Conservation (phyloP, 306 rosid genomes). For the Acacia confusa region DNA sequence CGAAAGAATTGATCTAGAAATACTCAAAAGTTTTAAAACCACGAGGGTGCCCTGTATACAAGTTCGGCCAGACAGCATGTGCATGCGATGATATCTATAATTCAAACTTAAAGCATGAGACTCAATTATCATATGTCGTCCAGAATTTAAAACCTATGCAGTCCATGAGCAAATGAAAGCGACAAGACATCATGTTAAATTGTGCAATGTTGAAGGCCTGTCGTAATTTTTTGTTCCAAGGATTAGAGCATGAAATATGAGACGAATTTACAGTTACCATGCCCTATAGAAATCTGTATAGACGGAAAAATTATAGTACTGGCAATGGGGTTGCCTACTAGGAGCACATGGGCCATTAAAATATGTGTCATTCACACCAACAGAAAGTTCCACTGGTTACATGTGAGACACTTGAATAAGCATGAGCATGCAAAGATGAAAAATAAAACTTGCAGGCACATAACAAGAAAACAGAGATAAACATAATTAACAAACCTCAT, state of each 20-base stretch:
- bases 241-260: neutral
- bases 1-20: neutral
- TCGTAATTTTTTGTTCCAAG: neutral
- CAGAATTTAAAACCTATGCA: neutral
- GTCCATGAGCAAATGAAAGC: neutral
- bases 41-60: neutral
- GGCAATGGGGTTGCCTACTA: neutral
- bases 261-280: neutral
- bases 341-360: neutral
- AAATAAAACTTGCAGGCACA: neutral
- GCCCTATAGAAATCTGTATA: neutral
- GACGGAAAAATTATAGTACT: neutral
- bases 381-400: neutral
- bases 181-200: neutral
- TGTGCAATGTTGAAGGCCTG: neutral
- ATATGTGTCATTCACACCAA: neutral
- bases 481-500: conserved; percentile 58
- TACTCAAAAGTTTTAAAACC: neutral
- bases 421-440: neutral
- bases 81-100: neutral
- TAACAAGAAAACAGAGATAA: neutral
- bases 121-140: neutral
- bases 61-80: neutral
- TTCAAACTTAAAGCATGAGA: neutral
- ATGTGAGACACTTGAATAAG: neutral